These are phyloP conservation scores for Apiospora malaysiana DNA, from an alignment of 2,329 filamentous ascomycete species.

Conservation along the genomic window DNA sequence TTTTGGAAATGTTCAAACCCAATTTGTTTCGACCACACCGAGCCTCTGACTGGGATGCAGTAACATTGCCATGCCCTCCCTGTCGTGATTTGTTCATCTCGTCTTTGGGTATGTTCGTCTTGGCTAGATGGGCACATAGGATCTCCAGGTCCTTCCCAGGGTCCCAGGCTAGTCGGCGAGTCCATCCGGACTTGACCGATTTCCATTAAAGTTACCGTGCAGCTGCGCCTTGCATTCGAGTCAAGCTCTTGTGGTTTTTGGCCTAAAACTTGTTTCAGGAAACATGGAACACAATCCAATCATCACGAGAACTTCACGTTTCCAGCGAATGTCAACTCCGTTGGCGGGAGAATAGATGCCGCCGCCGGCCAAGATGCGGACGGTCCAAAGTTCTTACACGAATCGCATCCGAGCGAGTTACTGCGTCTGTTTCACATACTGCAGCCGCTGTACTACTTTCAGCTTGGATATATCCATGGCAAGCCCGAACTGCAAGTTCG, in stretches of 20 bases:
- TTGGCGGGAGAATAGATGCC: neutral
- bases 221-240: neutral
- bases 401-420: neutral
- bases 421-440: neutral
- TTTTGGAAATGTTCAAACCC: neutral
- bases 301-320: neutral
- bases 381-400: conserved; percentile 1
- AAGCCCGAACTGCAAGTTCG: neutral
- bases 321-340: neutral
- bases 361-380: neutral
- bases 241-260: neutral
- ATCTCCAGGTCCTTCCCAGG: neutral
- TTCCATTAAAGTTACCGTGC: neutral
- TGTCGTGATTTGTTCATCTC: neutral
- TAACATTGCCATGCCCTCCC: neutral
- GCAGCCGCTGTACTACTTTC: neutral
- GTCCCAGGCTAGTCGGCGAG: neutral
- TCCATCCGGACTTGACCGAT: neutral
- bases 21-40: neutral
- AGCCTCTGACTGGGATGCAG: neutral
- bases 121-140: neutral
- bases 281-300: neutral
- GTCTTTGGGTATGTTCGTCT: neutral
- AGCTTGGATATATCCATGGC: neutral
- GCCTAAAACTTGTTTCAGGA: conserved; percentile 7